phyloP scores from a whole-genome alignment of 2,329 filamentous ascomycete genomes.

The Xylaria sp. region DNA sequence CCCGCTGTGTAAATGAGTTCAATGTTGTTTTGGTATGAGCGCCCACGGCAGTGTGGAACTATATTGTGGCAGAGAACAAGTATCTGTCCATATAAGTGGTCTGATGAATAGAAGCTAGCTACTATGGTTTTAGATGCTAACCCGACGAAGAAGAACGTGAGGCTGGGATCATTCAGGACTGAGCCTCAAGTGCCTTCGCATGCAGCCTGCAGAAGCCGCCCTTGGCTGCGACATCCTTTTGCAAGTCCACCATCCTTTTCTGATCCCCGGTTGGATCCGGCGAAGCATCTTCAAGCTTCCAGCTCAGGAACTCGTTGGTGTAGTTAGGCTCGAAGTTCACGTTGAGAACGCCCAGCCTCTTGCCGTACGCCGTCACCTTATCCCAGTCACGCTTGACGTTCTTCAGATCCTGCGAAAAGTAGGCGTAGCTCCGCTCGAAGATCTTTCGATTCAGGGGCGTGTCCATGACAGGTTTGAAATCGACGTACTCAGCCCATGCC shows the following conservation, averaged over 20 bases:
- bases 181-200: conserved; percentile 11
- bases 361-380: conserved; percentile 82
- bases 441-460: conserved; percentile 79
- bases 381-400: conserved; percentile 80
- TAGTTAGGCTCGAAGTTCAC: conserved; percentile 76
- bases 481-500: conserved; percentile 76
- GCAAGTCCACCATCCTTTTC: conserved; percentile 77
- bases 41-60: too few species aligned
- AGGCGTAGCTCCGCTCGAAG: conserved; percentile 81
- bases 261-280: conserved; percentile 76
- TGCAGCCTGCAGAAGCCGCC: conserved; percentile 68
- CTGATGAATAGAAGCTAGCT: too few species aligned
- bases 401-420: conserved; percentile 79
- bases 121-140: too few species aligned
- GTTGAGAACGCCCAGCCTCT: conserved; percentile 75
- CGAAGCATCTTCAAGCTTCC: conserved; percentile 73
- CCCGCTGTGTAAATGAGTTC: too few species aligned
- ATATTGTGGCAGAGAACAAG: too few species aligned
- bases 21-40: too few species aligned
- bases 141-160: background rate
- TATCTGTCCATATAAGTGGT: too few species aligned
- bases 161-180: conserved; percentile 1
- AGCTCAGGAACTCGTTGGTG: conserved; percentile 76
- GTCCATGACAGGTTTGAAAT: conserved; percentile 77
- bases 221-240: conserved; percentile 71